Evolutionary conservation across 2,329 filamentous ascomycete genomes (phyloP).

Genomic region (Aspergillus sp.): DNA sequence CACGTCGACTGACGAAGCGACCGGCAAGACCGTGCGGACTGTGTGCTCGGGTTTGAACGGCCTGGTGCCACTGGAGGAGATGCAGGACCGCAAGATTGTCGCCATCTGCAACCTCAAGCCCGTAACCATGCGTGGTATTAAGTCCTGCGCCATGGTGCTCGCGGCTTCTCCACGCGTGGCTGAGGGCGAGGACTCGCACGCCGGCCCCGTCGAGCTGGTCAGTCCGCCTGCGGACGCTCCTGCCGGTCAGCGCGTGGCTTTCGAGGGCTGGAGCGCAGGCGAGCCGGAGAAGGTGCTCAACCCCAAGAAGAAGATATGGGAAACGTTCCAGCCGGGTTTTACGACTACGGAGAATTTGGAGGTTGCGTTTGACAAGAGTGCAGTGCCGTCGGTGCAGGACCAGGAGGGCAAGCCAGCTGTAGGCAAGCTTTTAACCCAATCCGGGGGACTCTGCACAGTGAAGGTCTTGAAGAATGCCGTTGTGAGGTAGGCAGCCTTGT

Average conservation of each 20-base stretch:
- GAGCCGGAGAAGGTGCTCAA: slow-evolving; percentile 90
- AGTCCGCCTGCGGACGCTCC: slow-evolving; percentile 67
- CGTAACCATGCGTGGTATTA: slow-evolving; percentile 93
- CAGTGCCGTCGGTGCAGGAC: slow-evolving; percentile 66
- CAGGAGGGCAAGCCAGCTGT: slow-evolving; percentile 50
- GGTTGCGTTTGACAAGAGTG: slow-evolving; percentile 76
- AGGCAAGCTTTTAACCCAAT: slow-evolving; percentile 63
- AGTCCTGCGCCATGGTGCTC: slow-evolving; percentile 80
- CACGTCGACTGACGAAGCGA: slow-evolving; percentile 67
- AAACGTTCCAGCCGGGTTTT: slow-evolving; percentile 92
- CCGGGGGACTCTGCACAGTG: slow-evolving; percentile 74
- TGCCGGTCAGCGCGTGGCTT: slow-evolving; percentile 82
- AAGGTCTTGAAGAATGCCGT: slow-evolving; percentile 69
- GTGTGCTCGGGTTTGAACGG: slow-evolving; percentile 97
- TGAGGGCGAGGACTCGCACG: slow-evolving; percentile 79
- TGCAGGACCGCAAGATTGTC: slow-evolving; percentile 93
- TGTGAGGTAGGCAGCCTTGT: slow-evolving; percentile 56
- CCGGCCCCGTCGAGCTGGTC: slow-evolving; percentile 85
- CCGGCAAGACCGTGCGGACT: slow-evolving; percentile 84
- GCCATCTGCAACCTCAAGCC: slow-evolving; percentile 98
- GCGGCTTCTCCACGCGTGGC: slow-evolving; percentile 78
- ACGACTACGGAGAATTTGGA: slow-evolving; percentile 74
- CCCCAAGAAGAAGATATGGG: slow-evolving; percentile 99
- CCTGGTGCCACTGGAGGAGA: slow-evolving; percentile 82
- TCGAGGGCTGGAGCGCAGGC: slow-evolving; percentile 79